Conservation (phyloP, 805 yeast species). For the Candida silvicultrix region DNA sequence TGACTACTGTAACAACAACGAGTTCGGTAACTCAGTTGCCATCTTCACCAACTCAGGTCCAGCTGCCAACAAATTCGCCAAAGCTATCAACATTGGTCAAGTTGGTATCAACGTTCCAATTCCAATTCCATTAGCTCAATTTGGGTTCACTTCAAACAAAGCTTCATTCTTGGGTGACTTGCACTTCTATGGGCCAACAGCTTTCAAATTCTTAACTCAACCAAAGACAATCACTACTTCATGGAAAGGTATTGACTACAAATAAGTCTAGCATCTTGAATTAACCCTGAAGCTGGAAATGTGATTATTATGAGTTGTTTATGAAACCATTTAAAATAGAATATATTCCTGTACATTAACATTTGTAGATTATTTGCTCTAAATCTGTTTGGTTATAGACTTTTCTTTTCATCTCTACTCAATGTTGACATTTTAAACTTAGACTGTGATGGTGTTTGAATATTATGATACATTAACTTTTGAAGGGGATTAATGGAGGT, state of each 20-base stretch:
- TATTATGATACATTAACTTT: too few relatives aligned
- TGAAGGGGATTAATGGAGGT: too few relatives aligned
- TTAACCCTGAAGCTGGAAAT: not conserved
- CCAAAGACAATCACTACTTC: conserved; percentile 69
- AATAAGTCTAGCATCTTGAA: not conserved
- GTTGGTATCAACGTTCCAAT: conserved; percentile 75
- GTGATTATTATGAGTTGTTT: not conserved
- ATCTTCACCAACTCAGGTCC: conserved; percentile 67
- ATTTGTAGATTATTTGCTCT: not conserved
- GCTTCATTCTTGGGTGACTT: conserved; percentile 75
- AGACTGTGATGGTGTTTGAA: too few relatives aligned
- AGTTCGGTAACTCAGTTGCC: conserved; percentile 70
- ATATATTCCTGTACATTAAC: not conserved
- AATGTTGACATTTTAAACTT: too few relatives aligned
- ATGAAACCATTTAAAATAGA: not conserved
- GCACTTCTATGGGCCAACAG: conserved; percentile 76
- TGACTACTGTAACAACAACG: conserved; percentile 46
- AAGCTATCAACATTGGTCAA: conserved; percentile 64
- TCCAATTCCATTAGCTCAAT: conserved; percentile 79
- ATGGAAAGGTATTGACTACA: conserved; percentile 40
- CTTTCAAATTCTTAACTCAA: conserved; percentile 66
- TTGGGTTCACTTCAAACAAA: conserved; percentile 75
- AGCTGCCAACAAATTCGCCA: conserved; percentile 61
- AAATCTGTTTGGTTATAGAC: too few relatives aligned
- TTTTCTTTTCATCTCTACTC: too few relatives aligned